These are phyloP conservation scores for Sarcodon aspratus DNA, from an alignment of 768 basidiomycete genomes.

Conservation along the genomic window DNA sequence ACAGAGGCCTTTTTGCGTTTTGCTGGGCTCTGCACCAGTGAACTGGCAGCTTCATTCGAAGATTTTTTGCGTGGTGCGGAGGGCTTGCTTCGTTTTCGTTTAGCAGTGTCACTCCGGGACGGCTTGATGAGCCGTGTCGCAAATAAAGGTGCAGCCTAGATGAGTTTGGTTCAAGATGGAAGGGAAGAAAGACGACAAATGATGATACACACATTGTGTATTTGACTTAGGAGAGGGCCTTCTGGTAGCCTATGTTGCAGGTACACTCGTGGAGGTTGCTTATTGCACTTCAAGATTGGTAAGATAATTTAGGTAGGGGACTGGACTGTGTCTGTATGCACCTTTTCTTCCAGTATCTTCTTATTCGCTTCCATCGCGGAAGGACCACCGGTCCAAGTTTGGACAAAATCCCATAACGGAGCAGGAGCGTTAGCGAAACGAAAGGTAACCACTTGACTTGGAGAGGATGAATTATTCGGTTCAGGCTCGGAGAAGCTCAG, in stretches of 20 bases:
- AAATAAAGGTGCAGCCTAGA: conserved; percentile 27
- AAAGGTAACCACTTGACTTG: conserved; percentile 28
- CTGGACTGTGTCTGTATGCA: conserved; percentile 14
- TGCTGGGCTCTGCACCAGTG: too few relatives aligned
- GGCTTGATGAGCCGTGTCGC: conserved; percentile 51
- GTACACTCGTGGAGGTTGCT: conserved; percentile 33
- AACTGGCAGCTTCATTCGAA: not conserved
- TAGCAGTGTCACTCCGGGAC: conserved; percentile 22
- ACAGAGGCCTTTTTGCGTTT: too few relatives aligned
- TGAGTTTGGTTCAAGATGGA: not conserved
- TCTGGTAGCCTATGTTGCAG: conserved; percentile 47
- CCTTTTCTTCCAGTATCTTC: conserved; percentile 32
- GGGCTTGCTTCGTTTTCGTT: conserved; percentile 20
- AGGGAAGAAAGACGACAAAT: not conserved
- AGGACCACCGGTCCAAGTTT: conserved; percentile 49
- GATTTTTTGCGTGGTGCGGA: conserved; percentile 19
- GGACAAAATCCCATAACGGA: conserved; percentile 45
- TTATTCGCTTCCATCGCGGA: conserved; percentile 40
- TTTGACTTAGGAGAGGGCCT: conserved; percentile 42
- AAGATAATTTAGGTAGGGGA: not conserved
- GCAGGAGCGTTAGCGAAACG: conserved; percentile 35
- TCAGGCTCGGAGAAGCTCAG: too few relatives aligned
- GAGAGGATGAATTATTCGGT: too few relatives aligned
- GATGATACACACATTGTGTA: conserved; percentile 38
- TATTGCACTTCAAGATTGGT: conserved; percentile 3